A percentile compares a stretch with the other conserved stretches of the same genome.
These are phyloP conservation scores for Adansonia digitata DNA, from an alignment of 345 rosid genomes.

Conservation along the genomic window DNA sequence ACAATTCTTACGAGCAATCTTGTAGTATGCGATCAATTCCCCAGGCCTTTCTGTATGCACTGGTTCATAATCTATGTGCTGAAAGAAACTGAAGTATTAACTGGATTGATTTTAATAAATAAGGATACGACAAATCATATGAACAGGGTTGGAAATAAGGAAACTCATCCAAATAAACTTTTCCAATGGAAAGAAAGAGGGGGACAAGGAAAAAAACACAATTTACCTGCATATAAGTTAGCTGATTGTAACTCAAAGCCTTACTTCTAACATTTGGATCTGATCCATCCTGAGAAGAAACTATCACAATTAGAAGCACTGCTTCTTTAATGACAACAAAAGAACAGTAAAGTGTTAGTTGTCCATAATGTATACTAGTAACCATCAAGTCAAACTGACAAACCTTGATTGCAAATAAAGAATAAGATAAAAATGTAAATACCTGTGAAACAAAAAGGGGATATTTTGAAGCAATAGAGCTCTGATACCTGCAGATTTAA, in stretches of 20 bases:
- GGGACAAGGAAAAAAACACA: background rate
- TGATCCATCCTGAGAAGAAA: constrained; percentile 67
- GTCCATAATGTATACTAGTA: background rate
- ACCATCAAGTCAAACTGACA: background rate
- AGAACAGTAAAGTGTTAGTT: background rate
- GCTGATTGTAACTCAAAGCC: constrained; percentile 79
- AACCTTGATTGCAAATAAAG: constrained; percentile 10
- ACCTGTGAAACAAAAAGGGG: constrained; percentile 96
- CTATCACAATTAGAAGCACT: constrained; percentile 8
- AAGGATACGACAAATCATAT: background rate
- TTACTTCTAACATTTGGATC: constrained; percentile 58
- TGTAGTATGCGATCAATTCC: constrained; percentile 87
- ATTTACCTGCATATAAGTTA: constrained; percentile 82
- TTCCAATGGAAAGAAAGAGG: background rate
- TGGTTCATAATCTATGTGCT: constrained; percentile 79
- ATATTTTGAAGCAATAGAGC: constrained; percentile 64
- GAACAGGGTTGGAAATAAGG: background rate
- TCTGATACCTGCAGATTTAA: constrained; percentile 60
- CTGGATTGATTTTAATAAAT: background rate
- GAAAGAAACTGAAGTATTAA: constrained; percentile 23
- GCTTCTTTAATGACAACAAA: background rate
- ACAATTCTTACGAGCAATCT: constrained; percentile 68
- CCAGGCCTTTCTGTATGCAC: constrained; percentile 86
- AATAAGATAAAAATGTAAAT: constrained; percentile 12
- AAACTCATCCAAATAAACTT: background rate